These are phyloP conservation scores for Setomelanomma holmii DNA, from an alignment of 2,329 filamentous ascomycete species.

Conservation along the genomic window DNA sequence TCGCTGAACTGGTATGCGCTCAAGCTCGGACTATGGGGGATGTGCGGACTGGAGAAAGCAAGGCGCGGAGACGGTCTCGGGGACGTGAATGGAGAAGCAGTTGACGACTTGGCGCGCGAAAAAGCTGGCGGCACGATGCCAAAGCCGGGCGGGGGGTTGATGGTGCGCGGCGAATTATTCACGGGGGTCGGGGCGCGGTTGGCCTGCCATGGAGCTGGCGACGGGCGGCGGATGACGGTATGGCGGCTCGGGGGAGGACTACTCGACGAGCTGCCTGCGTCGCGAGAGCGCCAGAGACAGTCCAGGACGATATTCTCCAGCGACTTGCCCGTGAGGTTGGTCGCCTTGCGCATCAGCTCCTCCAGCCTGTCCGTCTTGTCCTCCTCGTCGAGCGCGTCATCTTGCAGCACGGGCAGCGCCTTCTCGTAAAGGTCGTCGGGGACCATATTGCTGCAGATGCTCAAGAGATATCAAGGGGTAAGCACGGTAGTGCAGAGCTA, in stretches of 20 bases:
- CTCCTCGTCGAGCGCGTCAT: constrained; percentile 84
- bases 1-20: constrained; percentile 97
- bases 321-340: constrained; percentile 73
- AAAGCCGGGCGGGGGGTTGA: constrained; percentile 84
- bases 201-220: constrained; percentile 91
- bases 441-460: constrained; percentile 67
- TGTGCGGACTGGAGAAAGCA: constrained; percentile 85
- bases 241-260: constrained; percentile 88
- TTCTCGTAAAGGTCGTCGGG: constrained; percentile 92
- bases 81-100: constrained; percentile 89
- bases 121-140: constrained; percentile 75
- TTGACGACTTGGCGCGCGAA: constrained; percentile 73
- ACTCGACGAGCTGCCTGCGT: constrained; percentile 65
- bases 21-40: constrained; percentile 91
- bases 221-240: constrained; percentile 86
- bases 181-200: constrained; percentile 77
- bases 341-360: constrained; percentile 81
- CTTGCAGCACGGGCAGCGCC: constrained; percentile 86
- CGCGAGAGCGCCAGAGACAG: constrained; percentile 84
- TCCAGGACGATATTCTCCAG: constrained; percentile 92
- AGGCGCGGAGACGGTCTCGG: constrained; percentile 91
- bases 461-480: no score
- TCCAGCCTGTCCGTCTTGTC: constrained; percentile 94
- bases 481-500: no score
- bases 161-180: constrained; percentile 79